Base-by-base conservation (phyloP, 371 early-diverging fungal genomes). In the Mortierella sp. region DNA sequence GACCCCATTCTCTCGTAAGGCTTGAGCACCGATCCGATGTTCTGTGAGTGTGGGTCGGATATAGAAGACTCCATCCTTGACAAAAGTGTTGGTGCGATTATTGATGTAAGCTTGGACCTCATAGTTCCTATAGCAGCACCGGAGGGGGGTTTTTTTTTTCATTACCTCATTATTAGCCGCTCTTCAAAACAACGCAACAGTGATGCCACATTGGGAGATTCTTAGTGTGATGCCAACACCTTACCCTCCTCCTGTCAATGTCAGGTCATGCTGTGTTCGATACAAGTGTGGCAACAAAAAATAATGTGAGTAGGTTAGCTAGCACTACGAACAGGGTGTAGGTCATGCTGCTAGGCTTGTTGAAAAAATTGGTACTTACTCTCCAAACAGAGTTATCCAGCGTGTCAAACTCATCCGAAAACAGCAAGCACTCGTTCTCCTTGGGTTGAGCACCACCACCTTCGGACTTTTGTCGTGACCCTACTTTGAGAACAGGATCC, bases 31-130 rank as follows among this genome's bases (percentile, higher is more conserved):
- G 17, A 79, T 71, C 13, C 63, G 78, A 29, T 61, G 29, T 28
- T 71, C 81, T 12, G 91, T 90, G 49, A 88, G 79, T 8, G 88
- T 89, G 4, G 92, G 92, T 12, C 83, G 81, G 55, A 92, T 79
- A 58, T 90, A 86, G 14, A 92, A 79, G 27, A 86, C 61, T 22
- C 91, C 91, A 50, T 90, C 80, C 25, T 83, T 80, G 16, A 88
- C 88, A 67, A 83, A 92, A 14, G 89, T 85, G 57, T 88, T 90
- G 60, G 85, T 83, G 54, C 86, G 72, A 67, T 87, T 88, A 61
- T 86, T 86, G 52, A 82, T 82, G 60, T 85, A 88, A 24, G 78
- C 81, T 39, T 88, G 85, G 27, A 86, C 85, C 60, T 88, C 89
- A 73, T 80, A 84, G 53, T 85, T 86, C 12, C 84, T 62, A 27